Evolutionary conservation across 768 basidiomycete species (phyloP).

Genomic region (Amanita polypyramis): DNA sequence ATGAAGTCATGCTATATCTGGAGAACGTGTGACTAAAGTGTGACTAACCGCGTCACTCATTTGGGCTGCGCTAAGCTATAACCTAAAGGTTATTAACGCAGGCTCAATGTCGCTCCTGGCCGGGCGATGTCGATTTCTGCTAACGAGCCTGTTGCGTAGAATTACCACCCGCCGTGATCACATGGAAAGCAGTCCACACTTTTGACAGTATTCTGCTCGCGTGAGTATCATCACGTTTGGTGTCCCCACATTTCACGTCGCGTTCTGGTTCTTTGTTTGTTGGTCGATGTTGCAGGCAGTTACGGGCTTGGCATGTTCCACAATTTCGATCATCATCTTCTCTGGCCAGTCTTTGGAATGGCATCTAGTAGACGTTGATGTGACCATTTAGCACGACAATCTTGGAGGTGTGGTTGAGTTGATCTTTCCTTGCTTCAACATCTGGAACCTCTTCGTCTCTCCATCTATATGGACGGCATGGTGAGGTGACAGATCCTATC

Average conservation of each 20-base stretch:
- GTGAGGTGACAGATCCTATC: neutral
- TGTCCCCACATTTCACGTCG: no score
- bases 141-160: no score
- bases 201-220: neutral
- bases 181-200: neutral
- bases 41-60: no score
- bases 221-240: conserved; percentile 1
- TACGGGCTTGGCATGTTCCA: neutral
- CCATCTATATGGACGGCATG: conserved; percentile 2
- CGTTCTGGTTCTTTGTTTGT: neutral
- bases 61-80: no score
- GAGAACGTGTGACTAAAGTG: no score
- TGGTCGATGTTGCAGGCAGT: neutral
- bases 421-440: neutral
- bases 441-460: neutral
- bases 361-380: no score
- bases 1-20: no score
- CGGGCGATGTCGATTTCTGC: no score
- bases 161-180: no score
- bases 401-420: neutral
- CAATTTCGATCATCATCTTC: neutral
- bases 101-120: no score
- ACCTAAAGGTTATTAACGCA: no score
- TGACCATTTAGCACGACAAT: neutral
- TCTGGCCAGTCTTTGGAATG: neutral